A percentile compares a stretch with the other conserved stretches of the same genome.
Evolutionary conservation across 345 rosid genomes (phyloP).

Genomic region (Cardamine occulta): DNA sequence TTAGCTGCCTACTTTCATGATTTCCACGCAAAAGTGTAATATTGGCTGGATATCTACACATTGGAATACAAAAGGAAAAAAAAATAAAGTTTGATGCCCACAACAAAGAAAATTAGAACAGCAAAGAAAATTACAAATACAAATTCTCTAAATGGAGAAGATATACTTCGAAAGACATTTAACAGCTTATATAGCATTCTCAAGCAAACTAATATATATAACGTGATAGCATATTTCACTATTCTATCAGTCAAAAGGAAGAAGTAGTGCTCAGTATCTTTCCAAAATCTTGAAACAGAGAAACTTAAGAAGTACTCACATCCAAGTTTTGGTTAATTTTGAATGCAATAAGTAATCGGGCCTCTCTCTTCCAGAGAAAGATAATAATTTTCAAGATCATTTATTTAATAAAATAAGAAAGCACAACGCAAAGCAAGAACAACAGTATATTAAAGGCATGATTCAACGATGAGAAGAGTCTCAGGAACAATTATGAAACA

Average conservation of each 20-base stretch:
- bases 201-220: neutral
- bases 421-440: neutral
- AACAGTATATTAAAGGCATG: neutral
- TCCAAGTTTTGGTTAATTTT: neutral
- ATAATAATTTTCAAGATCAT: neutral
- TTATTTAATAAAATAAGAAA: conserved; percentile 6
- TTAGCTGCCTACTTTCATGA: conserved; percentile 99
- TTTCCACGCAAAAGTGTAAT: conserved; percentile 99
- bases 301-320: conserved; percentile 1
- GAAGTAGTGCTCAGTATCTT: neutral
- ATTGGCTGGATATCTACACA: conserved; percentile 86
- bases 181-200: conserved; percentile 15
- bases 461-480: neutral
- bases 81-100: neutral
- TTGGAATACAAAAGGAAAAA: conserved; percentile 11
- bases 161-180: neutral
- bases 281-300: neutral
- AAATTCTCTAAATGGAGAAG: neutral
- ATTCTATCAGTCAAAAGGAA: neutral
- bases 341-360: neutral
- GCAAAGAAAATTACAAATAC: neutral
- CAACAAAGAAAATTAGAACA: neutral
- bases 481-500: neutral
- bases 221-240: neutral
- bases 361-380: neutral